Base-by-base conservation (phyloP, 2,329 filamentous ascomycete genomes). In the Pseudogymnoascus sp. region DNA sequence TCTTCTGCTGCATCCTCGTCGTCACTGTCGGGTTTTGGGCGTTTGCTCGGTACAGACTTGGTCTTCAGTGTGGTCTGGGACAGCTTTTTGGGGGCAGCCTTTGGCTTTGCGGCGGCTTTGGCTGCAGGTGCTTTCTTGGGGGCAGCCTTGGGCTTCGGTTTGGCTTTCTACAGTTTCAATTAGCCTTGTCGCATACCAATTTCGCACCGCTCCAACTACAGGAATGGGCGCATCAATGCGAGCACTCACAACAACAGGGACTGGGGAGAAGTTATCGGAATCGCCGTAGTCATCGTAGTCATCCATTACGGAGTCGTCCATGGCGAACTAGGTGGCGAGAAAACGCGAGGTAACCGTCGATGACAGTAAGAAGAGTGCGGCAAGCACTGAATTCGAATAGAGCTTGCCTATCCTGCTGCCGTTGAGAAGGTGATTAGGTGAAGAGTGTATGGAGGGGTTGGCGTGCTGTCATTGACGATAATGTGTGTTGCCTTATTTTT, bases 271-370 rank as follows among this genome's bases (percentile, higher is more conserved):
- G 66, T 63, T 76, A 66, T 87, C 86, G 23, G 85, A 88, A 67
- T 84, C 82, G 64, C 78, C 78, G 65, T 80, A 71, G 65, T 65
- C 65, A 16, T 72, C 76, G 29, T 78, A 77, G 66, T 78, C 75
- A 54, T 83, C 81, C 68, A 86, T 86, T 70, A 81, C 77, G 60
- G 84, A 85, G 68, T 86, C 85, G 63, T 85, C 83, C 75, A 85
- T 81, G 47, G 76, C 76, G 34, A 21, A 18, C 16, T 57, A 34
- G 34, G 12, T 57, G 4, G 66, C 85, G 82, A 66, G 82, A 80
- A 80, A 85, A 85, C 60, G 70, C 77, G 75, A 63, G 14, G 8
- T 8, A 54, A 12, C n/a, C 11, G 47, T 10, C 11, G 47, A 18
- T 54, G 47, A 8, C 29, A 18, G 51, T 57, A 57, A 34, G 29